Conservation (phyloP, 2,329 filamentous ascomycete species). For the Monosporascus sp. region DNA sequence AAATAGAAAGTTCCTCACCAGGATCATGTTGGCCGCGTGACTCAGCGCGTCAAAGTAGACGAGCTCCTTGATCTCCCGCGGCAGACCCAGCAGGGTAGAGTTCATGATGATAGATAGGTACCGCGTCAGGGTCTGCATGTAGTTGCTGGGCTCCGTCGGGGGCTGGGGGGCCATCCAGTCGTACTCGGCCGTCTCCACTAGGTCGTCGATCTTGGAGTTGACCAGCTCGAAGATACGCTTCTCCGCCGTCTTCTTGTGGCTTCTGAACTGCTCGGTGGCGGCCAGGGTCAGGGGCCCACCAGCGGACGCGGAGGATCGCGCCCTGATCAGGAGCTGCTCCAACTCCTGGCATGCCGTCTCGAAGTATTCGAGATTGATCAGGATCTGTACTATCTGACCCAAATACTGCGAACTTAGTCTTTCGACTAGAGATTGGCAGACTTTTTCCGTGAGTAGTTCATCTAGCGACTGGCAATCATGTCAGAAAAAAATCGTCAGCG, state of each 20-base stretch:
- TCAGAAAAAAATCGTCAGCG: constrained; percentile 4
- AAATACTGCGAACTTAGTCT: constrained; percentile 87
- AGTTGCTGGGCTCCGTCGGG: constrained; percentile 74
- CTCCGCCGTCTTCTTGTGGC: constrained; percentile 91
- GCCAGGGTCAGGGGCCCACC: constrained; percentile 73
- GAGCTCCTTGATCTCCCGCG: constrained; percentile 91
- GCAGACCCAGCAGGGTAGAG: constrained; percentile 86
- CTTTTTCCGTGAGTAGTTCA: constrained; percentile 85
- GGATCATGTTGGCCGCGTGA: constrained; percentile 81
- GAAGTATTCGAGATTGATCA: constrained; percentile 97
- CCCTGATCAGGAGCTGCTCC: constrained; percentile 78
- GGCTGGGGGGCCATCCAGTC: constrained; percentile 66
- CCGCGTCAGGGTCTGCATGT: constrained; percentile 90
- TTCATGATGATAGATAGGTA: constrained; percentile 97
- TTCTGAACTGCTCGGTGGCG: constrained; percentile 81
- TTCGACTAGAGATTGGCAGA: constrained; percentile 85
- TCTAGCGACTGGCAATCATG: constrained; percentile 65
- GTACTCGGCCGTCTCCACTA: constrained; percentile 95
- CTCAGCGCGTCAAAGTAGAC: constrained; percentile 96
- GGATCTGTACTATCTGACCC: constrained; percentile 95
- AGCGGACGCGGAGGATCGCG: constrained; percentile 74
- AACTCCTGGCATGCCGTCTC: constrained; percentile 88
- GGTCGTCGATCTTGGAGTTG: constrained; percentile 96
- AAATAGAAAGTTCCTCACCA: constrained; percentile 43
- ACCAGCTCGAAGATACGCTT: constrained; percentile 98